Base-by-base conservation (phyloP, 352 stramenopile genomes). In the Phytophthora macrochlamydospora region DNA sequence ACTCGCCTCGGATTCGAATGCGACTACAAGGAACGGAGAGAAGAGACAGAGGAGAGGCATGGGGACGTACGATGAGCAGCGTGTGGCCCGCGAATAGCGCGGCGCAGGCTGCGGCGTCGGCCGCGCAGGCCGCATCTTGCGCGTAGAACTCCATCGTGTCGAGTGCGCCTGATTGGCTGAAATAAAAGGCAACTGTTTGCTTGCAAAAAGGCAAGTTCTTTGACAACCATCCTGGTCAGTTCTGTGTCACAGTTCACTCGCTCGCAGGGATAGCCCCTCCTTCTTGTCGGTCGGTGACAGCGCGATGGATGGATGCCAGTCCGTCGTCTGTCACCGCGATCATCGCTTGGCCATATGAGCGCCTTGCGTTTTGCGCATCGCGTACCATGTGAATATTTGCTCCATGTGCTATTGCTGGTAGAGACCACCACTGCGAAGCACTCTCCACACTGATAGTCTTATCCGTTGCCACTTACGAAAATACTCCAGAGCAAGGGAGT, bases 91-190 rank as follows among this genome's bases (percentile, higher is more conserved):
- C 67, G 56, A 93, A 93, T 4, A 83, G 65, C 56, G 70, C 56
- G 6, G 51, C 38, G 46, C 59, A 71, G 53, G 67, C 58, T 14
- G 51, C 54, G 29, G 44, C 14, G 43, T 81, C 75, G 29, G 69
- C 75, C 3, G 67, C 73, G 62, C 38, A 33, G n/a, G 53, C 42
- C 40, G 44, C 57, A 60, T 71, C 49, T 14, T 65, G 44, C 50
- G 65, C 59, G 58, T 82, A 89, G 60, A 87, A 89, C 67, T 87
- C 77, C 77, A 89, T 82, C 77, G 87, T 82, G 18, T 7, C 40
- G 29, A n/a, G 32, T 51, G 14, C 24, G 11, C 7, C 8, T 14
- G 33, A 50, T 61, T 51, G 49, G 18, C 33, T 59, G 1, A 24
- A 24, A 24, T 24, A 24, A 24, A 24, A 24, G 18, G 18, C 18